Evolutionary conservation across 345 rosid genomes (phyloP).

Genomic region (Sonneratia alba): DNA sequence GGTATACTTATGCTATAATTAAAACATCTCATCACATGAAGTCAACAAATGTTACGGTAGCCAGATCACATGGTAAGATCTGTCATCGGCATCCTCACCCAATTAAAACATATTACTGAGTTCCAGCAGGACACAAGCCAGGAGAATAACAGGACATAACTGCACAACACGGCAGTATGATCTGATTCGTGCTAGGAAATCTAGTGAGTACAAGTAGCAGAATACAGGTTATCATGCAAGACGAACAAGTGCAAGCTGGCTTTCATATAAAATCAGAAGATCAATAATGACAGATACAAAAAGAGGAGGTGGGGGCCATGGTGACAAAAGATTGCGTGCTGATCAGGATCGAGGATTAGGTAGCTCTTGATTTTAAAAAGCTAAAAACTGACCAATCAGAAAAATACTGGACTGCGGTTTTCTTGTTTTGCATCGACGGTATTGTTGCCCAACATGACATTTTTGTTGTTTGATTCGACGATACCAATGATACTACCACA

Average conservation of each 20-base stretch:
- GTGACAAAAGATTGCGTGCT: not conserved
- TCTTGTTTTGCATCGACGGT: not conserved
- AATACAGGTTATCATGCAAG: not conserved
- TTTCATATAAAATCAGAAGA: not conserved
- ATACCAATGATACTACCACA: not conserved
- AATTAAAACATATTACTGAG: not conserved
- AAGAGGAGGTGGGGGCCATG: not conserved
- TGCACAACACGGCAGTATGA: not conserved
- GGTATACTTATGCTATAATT: no score
- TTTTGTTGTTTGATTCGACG: not conserved
- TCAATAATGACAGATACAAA: not conserved
- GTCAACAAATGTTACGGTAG: not conserved
- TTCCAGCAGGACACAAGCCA: not conserved
- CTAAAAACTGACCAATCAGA: not conserved
- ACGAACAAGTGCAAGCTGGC: not conserved
- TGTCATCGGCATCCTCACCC: not conserved
- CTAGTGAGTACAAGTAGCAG: not conserved
- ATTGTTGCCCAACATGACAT: not conserved
- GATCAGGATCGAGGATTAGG: not conserved
- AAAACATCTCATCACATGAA: not conserved
- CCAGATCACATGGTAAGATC: not conserved
- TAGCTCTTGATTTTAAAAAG: not conserved
- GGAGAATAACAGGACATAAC: not conserved
- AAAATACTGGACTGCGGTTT: not conserved
- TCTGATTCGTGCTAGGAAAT: not conserved